Base-by-base conservation (phyloP, 192 early-diverging fungal species). In the Podila epicladia region DNA sequence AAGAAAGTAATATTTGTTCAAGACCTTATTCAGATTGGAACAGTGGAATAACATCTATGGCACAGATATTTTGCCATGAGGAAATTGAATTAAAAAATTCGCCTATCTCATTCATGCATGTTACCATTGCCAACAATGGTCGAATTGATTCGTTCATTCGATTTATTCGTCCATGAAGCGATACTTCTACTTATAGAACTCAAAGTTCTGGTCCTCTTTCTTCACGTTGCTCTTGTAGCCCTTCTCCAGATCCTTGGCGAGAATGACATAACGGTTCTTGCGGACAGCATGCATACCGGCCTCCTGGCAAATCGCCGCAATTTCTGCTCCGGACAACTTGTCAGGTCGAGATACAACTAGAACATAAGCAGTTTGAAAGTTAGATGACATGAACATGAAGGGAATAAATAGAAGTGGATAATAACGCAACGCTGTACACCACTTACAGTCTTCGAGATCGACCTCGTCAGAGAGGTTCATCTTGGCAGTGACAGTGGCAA, bases 381-480 rank as follows among this genome's bases (percentile, higher is more conserved):
- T 20, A 31, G 11, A 11, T 24, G 61, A 20, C 31, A 58, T 4
- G 31, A 37, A 31, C 3, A 1, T 5, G 15, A 53, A 20, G n/a
- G 12, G 19, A 58, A 49, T n/a, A 55, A 62, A 33, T 29, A 65
- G 4, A 50, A 64, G 11, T 70, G 26, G 64, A 29, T 4, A 64
- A 37, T 29, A 45, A 7, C 33, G 41, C 13, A 45, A 13, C 11
- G 8, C 17, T 45, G 12, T 2, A 9, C 13, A 45, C 41, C 12
- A 86, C 91, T 82, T 89, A 94, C 92, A 99, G 74, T 98, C 97
- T 86, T 98, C 97, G 28, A 99, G 83, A 84, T 99, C 97, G 32
- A 99, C 98, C 82, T 98, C 98, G 64, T 99, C 98, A 1, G 94
- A 93, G 8, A 99, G 86, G 64, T 97, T 99, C 98, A 99, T 99